A percentile compares a stretch with the other conserved stretches of the same genome.
These are phyloP conservation scores for Pseudogymnoascus sp. DNA, from an alignment of 2,329 filamentous ascomycete genomes.

Conservation along the genomic window DNA sequence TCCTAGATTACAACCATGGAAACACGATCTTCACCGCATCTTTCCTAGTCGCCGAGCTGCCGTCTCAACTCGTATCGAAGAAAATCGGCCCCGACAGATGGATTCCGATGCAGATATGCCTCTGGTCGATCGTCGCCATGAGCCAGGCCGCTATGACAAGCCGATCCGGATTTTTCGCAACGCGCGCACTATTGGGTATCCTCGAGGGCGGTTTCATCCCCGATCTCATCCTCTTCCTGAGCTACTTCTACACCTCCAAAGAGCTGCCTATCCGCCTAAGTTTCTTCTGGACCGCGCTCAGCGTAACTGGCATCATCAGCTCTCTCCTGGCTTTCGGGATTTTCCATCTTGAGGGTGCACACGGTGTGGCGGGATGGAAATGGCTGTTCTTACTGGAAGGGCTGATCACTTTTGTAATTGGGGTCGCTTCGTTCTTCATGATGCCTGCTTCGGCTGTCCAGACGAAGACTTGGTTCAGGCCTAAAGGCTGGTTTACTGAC, in stretches of 20 bases:
- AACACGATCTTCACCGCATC: slow-evolving; percentile 36
- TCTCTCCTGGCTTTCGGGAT: slow-evolving; percentile 55
- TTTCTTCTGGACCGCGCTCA: slow-evolving; percentile 65
- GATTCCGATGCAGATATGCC: slow-evolving; percentile 42
- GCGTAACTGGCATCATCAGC: slow-evolving; percentile 22
- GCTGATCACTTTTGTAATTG: slow-evolving; percentile 47
- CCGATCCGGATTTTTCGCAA: slow-evolving; percentile 36
- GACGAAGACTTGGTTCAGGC: slow-evolving; percentile 48
- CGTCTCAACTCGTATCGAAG: slow-evolving; percentile 44
- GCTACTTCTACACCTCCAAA: slow-evolving; percentile 68
- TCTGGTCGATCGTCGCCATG: slow-evolving; percentile 34
- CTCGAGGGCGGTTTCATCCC: slow-evolving; percentile 58
- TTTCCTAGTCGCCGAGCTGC: slow-evolving; percentile 42
- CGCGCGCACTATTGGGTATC: slow-evolving; percentile 45
- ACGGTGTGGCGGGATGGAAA: slow-evolving; percentile 48
- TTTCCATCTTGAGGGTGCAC: slow-evolving; percentile 42
- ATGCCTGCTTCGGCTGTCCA: slow-evolving; percentile 57
- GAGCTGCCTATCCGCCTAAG: slow-evolving; percentile 63
- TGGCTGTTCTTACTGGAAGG: slow-evolving; percentile 54
- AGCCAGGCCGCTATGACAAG: slow-evolving; percentile 24
- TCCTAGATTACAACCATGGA: slow-evolving; percentile 23
- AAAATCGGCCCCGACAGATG: slow-evolving; percentile 44
- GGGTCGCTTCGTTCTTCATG: slow-evolving; percentile 47
- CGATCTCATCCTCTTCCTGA: slow-evolving; percentile 60
- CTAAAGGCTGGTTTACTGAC: slow-evolving; percentile 59